Percentiles rank a stretch among this genome's conserved stretches.
Conservation (phyloP, 2,329 filamentous ascomycete species). For the Cryphonectria nitschkei region DNA sequence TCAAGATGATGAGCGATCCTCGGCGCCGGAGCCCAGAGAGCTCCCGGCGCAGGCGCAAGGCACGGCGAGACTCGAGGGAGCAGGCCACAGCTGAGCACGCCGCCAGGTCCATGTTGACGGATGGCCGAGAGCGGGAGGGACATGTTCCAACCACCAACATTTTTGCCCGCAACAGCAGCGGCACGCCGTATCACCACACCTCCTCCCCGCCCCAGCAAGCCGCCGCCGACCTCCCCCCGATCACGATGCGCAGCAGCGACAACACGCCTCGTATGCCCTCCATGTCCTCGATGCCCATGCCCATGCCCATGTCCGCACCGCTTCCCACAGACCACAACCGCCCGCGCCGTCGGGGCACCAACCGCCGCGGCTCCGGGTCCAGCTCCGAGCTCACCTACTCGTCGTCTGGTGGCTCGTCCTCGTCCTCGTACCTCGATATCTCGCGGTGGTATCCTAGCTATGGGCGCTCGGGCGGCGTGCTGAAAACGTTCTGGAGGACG, state of each 20-base stretch:
- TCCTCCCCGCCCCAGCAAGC: conserved; percentile 17
- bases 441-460: conserved; percentile 56
- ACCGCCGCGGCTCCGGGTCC: conserved; percentile 32
- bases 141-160: conserved; percentile 6
- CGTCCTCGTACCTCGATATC: conserved; percentile 66
- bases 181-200: conserved; percentile 8
- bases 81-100: conserved; percentile 38
- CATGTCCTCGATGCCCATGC: neutral
- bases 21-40: conserved; percentile 61
- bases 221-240: conserved; percentile 20
- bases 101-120: conserved; percentile 18
- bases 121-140: conserved; percentile 6
- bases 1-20: conserved; percentile 57
- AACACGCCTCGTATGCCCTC: conserved; percentile 15
- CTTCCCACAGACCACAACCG: conserved; percentile 18
- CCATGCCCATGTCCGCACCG: neutral
- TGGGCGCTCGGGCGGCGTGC: conserved; percentile 55
- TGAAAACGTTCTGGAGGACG: conserved; percentile 66
- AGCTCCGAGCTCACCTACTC: conserved; percentile 51
- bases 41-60: conserved; percentile 55
- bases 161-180: conserved; percentile 14
- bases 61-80: conserved; percentile 47
- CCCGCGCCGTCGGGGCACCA: conserved; percentile 15
- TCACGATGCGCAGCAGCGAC: conserved; percentile 23
- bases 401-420: conserved; percentile 42